phyloP scores from a whole-genome alignment of 768 basidiomycete species.

The Lenzites betulinus region DNA sequence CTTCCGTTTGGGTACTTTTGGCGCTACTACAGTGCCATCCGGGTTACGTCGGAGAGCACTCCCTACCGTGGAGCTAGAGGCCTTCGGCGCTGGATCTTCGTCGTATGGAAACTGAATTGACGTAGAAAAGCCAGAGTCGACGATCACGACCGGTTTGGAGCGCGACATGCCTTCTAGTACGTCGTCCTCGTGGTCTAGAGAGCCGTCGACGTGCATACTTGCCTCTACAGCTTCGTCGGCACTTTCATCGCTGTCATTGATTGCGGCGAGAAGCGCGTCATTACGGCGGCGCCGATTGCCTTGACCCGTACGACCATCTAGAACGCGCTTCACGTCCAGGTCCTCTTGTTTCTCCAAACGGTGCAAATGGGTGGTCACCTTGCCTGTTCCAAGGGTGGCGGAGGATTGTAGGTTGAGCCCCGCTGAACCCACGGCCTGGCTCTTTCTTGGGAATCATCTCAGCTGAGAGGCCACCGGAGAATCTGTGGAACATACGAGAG shows the following conservation, averaged over 20 bases:
- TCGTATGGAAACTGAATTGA: constrained; percentile 8
- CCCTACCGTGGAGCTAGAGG: constrained; percentile 37
- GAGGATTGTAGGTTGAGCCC: constrained; percentile 73
- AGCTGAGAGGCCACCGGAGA: constrained; percentile 17
- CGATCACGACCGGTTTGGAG: constrained; percentile 26
- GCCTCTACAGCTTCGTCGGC: constrained; percentile 37
- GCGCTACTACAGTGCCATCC: constrained; percentile 59
- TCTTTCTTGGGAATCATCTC: constrained; percentile 52
- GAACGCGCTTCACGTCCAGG: constrained; percentile 51
- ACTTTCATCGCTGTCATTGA: constrained; percentile 29
- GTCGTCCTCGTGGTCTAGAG: neutral
- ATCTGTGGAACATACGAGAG: constrained; percentile 59
- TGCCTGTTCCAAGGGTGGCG: constrained; percentile 81
- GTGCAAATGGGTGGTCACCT: constrained; percentile 58
- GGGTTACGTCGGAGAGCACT: constrained; percentile 66
- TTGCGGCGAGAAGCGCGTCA: neutral
- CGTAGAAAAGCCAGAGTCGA: constrained; percentile 29
- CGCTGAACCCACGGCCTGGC: constrained; percentile 66
- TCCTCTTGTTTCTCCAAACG: constrained; percentile 61
- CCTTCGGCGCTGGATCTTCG: neutral
- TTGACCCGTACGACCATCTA: constrained; percentile 50
- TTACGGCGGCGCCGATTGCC: constrained; percentile 45
- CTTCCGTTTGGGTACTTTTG: constrained; percentile 48
- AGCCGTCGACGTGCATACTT: constrained; percentile 3
- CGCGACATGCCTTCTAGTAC: constrained; percentile 23